phyloP scores from a whole-genome alignment of 768 basidiomycete species.

The Suillus ampliporus region DNA sequence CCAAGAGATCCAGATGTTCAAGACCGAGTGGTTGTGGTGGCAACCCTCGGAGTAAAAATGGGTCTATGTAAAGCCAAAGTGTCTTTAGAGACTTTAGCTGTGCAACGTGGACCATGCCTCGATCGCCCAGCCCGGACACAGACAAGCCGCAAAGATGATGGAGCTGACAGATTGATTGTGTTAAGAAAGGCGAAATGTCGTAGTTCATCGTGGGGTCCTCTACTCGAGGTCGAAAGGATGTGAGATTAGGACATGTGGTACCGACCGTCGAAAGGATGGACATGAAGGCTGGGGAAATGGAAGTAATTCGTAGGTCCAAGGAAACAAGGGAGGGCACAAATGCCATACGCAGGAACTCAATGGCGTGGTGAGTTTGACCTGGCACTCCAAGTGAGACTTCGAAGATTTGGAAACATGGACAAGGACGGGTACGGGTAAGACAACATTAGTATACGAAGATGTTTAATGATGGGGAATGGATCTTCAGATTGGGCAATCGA shows the following conservation, averaged over 20 bases:
- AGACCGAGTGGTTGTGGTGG: neutral
- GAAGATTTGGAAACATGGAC: conserved; percentile 34
- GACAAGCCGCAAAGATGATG: neutral
- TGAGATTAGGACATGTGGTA: conserved; percentile 30
- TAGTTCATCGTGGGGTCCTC: neutral
- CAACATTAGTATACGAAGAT: conserved; percentile 18
- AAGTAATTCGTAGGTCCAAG: conserved; percentile 16
- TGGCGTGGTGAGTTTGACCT: conserved; percentile 19
- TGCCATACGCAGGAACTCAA: conserved; percentile 30
- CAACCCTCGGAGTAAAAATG: neutral
- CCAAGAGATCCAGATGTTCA: neutral
- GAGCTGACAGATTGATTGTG: neutral
- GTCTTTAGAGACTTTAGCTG: neutral
- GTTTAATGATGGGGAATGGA: conserved; percentile 20
- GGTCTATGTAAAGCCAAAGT: neutral
- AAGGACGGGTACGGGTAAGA: conserved; percentile 20
- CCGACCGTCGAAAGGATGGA: conserved; percentile 28
- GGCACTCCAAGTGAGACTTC: conserved; percentile 29
- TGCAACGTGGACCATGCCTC: neutral
- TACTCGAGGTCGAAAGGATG: conserved; percentile 19
- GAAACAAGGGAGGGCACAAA: conserved; percentile 29
- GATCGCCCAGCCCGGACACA: neutral
- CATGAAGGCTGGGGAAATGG: neutral
- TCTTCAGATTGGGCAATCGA: conserved; percentile 24
- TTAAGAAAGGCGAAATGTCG: neutral